These are phyloP conservation scores for Termitomyces sp. DNA, from an alignment of 1,284 basidiomycete species.

Conservation along the genomic window DNA sequence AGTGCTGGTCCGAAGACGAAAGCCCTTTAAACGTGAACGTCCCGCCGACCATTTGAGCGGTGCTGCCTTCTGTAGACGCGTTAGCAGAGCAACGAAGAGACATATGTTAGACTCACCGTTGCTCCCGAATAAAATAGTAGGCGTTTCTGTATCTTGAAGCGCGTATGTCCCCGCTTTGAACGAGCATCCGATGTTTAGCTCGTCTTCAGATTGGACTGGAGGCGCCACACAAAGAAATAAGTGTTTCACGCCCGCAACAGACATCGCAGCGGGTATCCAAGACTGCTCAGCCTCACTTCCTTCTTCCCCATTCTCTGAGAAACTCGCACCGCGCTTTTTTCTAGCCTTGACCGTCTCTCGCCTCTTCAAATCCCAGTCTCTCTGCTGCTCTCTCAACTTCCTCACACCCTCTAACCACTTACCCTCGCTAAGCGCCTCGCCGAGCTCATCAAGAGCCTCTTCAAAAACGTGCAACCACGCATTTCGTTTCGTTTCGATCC, in stretches of 20 bases:
- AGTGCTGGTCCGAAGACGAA: slow-evolving; percentile 38
- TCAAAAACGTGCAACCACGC: slow-evolving; percentile 35
- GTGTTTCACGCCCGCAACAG: slow-evolving; percentile 36
- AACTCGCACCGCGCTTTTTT: too few relatives aligned
- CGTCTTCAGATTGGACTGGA: slow-evolving; percentile 16
- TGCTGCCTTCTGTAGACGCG: slow-evolving; percentile 22
- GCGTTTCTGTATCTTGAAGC: slow-evolving; percentile 31
- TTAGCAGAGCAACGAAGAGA: too few relatives aligned
- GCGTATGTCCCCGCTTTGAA: slow-evolving; percentile 41
- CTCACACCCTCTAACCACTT: slow-evolving; percentile 14
- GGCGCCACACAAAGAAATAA: slow-evolving; percentile 46
- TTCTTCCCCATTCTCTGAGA: too few relatives aligned
- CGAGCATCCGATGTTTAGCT: slow-evolving; percentile 34
- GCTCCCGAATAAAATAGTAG: slow-evolving; percentile 43
- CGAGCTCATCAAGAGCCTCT: slow-evolving; percentile 20
- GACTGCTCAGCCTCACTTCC: too few relatives aligned
- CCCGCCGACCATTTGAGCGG: slow-evolving; percentile 39
- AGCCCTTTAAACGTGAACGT: slow-evolving; percentile 52
- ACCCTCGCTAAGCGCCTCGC: slow-evolving; percentile 3
- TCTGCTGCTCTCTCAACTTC: slow-evolving; percentile 5
- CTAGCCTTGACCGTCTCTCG: too few relatives aligned
- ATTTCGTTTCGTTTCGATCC: slow-evolving; percentile 26
- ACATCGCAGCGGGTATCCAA: slow-evolving; percentile 9
- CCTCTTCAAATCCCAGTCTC: neutral
- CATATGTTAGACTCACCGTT: slow-evolving; percentile 21